Evolutionary conservation across 78 protist genomes (phyloP).

Genomic region (Dictyostelium capitatum): DNA sequence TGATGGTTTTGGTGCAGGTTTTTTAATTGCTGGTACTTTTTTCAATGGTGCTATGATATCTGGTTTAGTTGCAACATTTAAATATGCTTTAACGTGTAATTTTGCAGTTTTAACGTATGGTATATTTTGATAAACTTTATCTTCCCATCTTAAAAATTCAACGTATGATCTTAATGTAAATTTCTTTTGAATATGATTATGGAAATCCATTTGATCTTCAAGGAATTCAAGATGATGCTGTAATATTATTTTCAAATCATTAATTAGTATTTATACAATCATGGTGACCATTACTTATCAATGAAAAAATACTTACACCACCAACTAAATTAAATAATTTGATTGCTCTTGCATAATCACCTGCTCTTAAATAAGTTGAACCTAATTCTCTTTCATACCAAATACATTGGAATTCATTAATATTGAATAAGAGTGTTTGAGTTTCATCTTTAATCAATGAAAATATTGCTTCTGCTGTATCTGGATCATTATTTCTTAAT

Average conservation of each 20-base stretch:
- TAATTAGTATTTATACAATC: too few species aligned
- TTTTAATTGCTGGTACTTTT: conserved; percentile 16
- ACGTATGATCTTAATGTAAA: conserved; percentile 94
- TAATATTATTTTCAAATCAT: background rate
- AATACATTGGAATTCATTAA: conserved; percentile 91
- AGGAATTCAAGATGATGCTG: conserved; percentile 89
- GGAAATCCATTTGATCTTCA: conserved; percentile 98
- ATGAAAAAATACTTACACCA: conserved; percentile 64
- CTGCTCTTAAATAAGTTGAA: conserved; percentile 42
- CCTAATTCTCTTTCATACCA: conserved; percentile 90
- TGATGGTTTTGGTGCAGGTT: background rate
- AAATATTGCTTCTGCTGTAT: conserved; percentile 78
- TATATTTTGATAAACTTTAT: conserved; percentile 18
- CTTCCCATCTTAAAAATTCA: conserved; percentile 79
- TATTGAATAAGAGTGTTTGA: conserved; percentile 11
- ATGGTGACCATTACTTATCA: too few species aligned
- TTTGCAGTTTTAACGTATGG: background rate
- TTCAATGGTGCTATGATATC: conserved; percentile 8
- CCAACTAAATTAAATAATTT: conserved; percentile 85
- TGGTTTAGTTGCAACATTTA: conserved; percentile 1
- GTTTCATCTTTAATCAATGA: conserved; percentile 79
- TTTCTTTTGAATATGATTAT: conserved; percentile 93
- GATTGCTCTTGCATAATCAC: conserved; percentile 82
- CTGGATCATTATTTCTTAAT: conserved; percentile 75
- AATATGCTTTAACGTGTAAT: conserved; percentile 1